Percentiles rank a stretch among this genome's conserved stretches.
phyloP scores from a whole-genome alignment of 768 basidiomycete species.

The Phylloporus rhodoxanthus region DNA sequence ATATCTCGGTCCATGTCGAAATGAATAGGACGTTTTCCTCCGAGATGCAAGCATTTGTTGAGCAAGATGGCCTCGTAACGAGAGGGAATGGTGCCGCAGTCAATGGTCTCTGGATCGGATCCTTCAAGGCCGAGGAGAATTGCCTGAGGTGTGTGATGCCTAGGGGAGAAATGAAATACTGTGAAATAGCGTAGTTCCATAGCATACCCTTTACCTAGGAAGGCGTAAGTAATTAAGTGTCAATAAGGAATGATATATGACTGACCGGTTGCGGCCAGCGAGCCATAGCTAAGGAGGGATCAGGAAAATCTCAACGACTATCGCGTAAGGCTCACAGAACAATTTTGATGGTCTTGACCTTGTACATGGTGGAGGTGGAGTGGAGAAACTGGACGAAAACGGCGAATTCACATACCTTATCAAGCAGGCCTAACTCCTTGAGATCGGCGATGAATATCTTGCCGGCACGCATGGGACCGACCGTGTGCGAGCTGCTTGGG shows the following conservation, averaged over 20 bases:
- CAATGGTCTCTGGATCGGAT: slow-evolving; percentile 90
- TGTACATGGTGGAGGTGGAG: slow-evolving; percentile 1
- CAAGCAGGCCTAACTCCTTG: slow-evolving; percentile 57
- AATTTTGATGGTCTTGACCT: slow-evolving; percentile 81
- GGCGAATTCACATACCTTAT: slow-evolving; percentile 43
- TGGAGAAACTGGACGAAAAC: not conserved
- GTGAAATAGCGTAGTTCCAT: not conserved
- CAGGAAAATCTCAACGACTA: not conserved
- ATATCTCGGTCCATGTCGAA: slow-evolving; percentile 91
- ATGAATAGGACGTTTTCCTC: slow-evolving; percentile 66
- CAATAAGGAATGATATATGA: not conserved
- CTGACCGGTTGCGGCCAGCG: slow-evolving; percentile 84
- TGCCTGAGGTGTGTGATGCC: slow-evolving; percentile 85
- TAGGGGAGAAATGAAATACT: slow-evolving; percentile 24
- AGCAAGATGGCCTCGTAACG: slow-evolving; percentile 65
- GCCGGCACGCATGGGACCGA: slow-evolving; percentile 86
- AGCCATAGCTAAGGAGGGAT: slow-evolving; percentile 62
- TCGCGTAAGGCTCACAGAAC: slow-evolving; percentile 51
- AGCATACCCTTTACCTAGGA: slow-evolving; percentile 68
- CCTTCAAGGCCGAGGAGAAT: slow-evolving; percentile 81
- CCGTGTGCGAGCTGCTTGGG: slow-evolving; percentile 60
- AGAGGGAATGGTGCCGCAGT: slow-evolving; percentile 74
- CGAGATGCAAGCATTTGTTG: slow-evolving; percentile 63
- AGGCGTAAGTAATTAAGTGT: slow-evolving; percentile 1
- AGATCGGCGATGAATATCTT: slow-evolving; percentile 83